Conservation (phyloP, 2,329 filamentous ascomycete genomes). For the Exophiala sp. region DNA sequence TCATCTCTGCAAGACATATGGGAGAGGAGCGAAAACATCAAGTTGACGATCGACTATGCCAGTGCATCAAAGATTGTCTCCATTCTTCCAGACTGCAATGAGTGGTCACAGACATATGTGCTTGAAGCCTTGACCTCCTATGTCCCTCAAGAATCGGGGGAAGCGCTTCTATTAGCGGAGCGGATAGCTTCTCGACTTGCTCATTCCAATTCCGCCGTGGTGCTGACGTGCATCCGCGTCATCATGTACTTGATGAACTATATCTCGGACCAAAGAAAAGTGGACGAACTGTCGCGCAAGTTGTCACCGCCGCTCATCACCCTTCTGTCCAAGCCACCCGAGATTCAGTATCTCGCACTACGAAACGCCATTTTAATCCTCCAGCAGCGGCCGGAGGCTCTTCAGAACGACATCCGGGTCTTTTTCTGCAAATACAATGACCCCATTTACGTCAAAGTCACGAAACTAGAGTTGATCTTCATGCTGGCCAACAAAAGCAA, state of each 20-base stretch:
- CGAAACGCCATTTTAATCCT: conserved; percentile 90
- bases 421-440: conserved; percentile 99
- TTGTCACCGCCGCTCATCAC: conserved; percentile 93
- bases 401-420: conserved; percentile 93
- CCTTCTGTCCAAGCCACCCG: conserved; percentile 86
- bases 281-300: conserved; percentile 80
- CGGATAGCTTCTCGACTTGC: conserved; percentile 91
- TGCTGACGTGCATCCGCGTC: conserved; percentile 91
- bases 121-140: conserved; percentile 97
- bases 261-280: conserved; percentile 83
- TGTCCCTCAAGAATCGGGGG: conserved; percentile 81
- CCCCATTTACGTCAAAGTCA: conserved; percentile 98
- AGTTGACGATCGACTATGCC: conserved; percentile 93
- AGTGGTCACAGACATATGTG: conserved; percentile 97
- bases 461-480: conserved; percentile 96
- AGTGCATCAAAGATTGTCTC: conserved; percentile 98
- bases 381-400: conserved; percentile 83
- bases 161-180: conserved; percentile 85
- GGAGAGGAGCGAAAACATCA: conserved; percentile 95
- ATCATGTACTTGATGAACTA: conserved; percentile 99
- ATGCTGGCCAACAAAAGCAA: conserved; percentile 96
- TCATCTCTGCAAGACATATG: conserved; percentile 94
- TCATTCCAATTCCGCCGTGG: conserved; percentile 93
- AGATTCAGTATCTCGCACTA: conserved; percentile 95
- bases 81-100: conserved; percentile 91